A percentile compares a stretch with the other conserved stretches of the same genome.
Evolutionary conservation across 768 basidiomycete species (phyloP).

Genomic region (Naganishia vaughanmartiniae): DNA sequence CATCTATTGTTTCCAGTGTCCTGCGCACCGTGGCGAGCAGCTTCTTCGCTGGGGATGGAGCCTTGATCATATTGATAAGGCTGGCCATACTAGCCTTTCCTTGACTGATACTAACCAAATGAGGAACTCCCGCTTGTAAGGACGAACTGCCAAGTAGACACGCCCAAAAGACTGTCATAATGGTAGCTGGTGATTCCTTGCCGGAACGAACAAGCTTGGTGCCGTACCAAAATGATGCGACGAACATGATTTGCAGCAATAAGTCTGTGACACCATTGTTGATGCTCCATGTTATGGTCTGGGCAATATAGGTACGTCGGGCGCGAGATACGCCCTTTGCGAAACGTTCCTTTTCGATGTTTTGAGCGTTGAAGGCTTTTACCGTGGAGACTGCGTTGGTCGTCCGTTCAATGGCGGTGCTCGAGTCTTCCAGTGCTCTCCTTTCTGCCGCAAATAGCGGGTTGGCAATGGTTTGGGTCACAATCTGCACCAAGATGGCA

Average conservation of each 20-base stretch:
- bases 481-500: slow-evolving; percentile 69
- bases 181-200: slow-evolving; percentile 65
- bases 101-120: slow-evolving; percentile 70
- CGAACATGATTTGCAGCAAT: slow-evolving; percentile 85
- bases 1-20: slow-evolving; percentile 11
- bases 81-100: slow-evolving; percentile 78
- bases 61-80: slow-evolving; percentile 63
- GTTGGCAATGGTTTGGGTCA: slow-evolving; percentile 68
- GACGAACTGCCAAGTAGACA: slow-evolving; percentile 85
- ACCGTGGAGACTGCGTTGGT: slow-evolving; percentile 74
- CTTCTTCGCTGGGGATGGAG: slow-evolving; percentile 32
- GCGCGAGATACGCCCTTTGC: slow-evolving; percentile 57
- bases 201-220: slow-evolving; percentile 80
- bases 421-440: slow-evolving; percentile 65
- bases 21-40: slow-evolving; percentile 21
- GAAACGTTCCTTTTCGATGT: slow-evolving; percentile 59
- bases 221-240: slow-evolving; percentile 96
- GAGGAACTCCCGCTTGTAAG: slow-evolving; percentile 80
- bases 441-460: slow-evolving; percentile 71
- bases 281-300: slow-evolving; percentile 73
- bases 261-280: slow-evolving; percentile 71
- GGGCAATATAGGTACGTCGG: slow-evolving; percentile 57
- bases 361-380: slow-evolving; percentile 82
- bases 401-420: slow-evolving; percentile 75
- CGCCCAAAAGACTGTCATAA: slow-evolving; percentile 98